Evolutionary conservation across 768 basidiomycete species (phyloP), one percentile per base, ranked within the genome.

Genomic region (Phylloporus sp.): DNA sequence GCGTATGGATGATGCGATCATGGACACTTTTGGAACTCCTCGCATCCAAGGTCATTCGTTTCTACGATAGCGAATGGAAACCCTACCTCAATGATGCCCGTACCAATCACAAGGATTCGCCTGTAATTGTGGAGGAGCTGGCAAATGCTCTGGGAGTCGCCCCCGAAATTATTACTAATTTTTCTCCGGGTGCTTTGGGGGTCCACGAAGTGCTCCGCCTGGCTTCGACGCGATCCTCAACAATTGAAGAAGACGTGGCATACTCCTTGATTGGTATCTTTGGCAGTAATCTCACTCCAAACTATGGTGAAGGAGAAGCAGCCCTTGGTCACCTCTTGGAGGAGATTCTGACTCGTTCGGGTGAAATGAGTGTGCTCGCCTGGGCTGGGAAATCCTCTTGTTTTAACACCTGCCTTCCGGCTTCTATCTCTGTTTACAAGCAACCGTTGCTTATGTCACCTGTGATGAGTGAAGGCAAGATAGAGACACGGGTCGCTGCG

Each of bases 11-110:
- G 50, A 53, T 41, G 15, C 54, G 54, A 9, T 50, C 50, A n/a
- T 55, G 54, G 54, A 53, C 54, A 11, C 53, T 52, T 45, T 36
- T 53, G 36, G 55, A 56, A 42, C 27, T 56, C 2, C 39, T 56
- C 15, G 52, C 55, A 39, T 47, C 54, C 34, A 55, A 39, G 36
- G 35, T 52, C 26, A 54, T 54, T 42, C 53, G 53, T 13, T 52
- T 54, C 18, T 54, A 51, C 12, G 49, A 54, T 22, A 27, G 50
- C 24, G 50, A 53, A 31, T 55, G 54, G 54, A 47, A 32, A n/a
- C 54, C 42, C n/a, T 55, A 55, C 42, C 54, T 52, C 18, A 27
- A 32, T 3, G 50, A 55, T 4, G 24, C 29, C 13, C 35, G 23
- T 5, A 20, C 50, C 41, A 55, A 55, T 18, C 54, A 55, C 26